A percentile compares a stretch with the other conserved stretches of the same genome.
phyloP scores from a whole-genome alignment of 192 early-diverging fungal species.

The Phlyctochytrium planicorne region DNA sequence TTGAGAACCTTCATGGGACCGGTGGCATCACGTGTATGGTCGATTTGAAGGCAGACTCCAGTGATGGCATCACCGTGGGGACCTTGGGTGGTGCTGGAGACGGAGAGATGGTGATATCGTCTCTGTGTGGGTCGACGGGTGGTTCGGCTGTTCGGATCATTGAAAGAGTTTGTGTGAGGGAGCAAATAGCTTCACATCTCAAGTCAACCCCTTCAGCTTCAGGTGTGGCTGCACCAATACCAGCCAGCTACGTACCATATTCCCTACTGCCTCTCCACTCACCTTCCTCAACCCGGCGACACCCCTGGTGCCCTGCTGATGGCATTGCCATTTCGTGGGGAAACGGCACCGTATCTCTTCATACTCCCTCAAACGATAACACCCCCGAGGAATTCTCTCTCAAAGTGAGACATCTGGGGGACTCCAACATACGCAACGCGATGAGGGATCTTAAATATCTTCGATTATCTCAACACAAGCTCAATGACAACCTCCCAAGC shows the following conservation, averaged over 20 bases:
- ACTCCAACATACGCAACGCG: not conserved
- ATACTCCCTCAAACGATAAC: not conserved
- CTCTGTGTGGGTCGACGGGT: not conserved
- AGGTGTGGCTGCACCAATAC: not conserved
- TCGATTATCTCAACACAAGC: not conserved
- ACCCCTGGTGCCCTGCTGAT: too few species aligned
- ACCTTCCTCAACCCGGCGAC: too few species aligned
- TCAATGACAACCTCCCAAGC: not conserved
- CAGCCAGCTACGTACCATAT: not conserved
- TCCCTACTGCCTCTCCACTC: not conserved
- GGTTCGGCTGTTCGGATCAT: not conserved
- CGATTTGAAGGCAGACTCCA: not conserved
- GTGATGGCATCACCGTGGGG: not conserved
- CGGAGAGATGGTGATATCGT: not conserved
- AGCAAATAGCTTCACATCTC: not conserved
- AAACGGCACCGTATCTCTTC: not conserved
- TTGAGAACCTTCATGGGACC: constrained; percentile 9
- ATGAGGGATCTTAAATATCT: too few species aligned
- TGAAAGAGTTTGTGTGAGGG: not conserved
- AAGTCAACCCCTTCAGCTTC: not conserved
- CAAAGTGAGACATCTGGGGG: not conserved
- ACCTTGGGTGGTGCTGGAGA: not conserved
- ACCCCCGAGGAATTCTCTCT: not conserved
- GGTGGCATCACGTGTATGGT: not conserved
- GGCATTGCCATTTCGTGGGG: not conserved